Conservation (phyloP, 345 rosid genomes). For the Gossypium thurberi region DNA sequence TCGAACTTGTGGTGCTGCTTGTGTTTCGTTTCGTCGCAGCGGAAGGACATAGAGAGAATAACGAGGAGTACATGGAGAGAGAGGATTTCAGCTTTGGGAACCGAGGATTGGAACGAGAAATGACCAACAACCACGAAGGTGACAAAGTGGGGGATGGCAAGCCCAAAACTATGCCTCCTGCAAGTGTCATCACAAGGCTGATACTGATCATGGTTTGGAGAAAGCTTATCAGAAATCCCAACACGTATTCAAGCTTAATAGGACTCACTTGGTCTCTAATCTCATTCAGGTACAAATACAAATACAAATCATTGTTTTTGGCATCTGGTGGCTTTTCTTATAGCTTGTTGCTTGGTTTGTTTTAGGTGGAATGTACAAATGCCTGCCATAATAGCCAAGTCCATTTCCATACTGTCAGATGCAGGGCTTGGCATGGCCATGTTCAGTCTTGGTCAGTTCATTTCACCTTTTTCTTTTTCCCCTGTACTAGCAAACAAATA, state of each 20-base stretch:
- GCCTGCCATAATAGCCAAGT: constrained; percentile 94
- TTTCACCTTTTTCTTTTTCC: not conserved
- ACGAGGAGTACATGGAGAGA: constrained; percentile 56
- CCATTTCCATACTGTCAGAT: constrained; percentile 97
- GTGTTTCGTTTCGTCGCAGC: constrained; percentile 19
- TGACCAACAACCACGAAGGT: constrained; percentile 38
- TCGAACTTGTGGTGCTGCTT: not conserved
- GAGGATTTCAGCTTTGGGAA: constrained; percentile 80
- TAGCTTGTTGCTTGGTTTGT: constrained; percentile 3
- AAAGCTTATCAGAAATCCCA: constrained; percentile 92
- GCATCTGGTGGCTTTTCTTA: not conserved
- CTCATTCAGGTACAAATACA: constrained; percentile 60
- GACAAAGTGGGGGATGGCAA: constrained; percentile 48
- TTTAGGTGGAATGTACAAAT: constrained; percentile 86
- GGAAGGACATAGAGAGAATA: constrained; percentile 33
- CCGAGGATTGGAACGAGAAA: constrained; percentile 43
- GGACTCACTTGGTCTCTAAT: constrained; percentile 92
- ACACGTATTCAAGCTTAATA: constrained; percentile 90
- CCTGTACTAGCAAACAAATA: not conserved
- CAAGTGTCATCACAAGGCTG: constrained; percentile 96
- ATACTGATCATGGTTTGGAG: constrained; percentile 99
- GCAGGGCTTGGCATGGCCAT: constrained; percentile 99
- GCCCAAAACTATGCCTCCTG: constrained; percentile 81
- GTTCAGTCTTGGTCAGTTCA: constrained; percentile 99
- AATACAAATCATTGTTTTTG: not conserved